Conservation (phyloP, 306 rosid genomes). For the Amphicarpaea edgeworthii region DNA sequence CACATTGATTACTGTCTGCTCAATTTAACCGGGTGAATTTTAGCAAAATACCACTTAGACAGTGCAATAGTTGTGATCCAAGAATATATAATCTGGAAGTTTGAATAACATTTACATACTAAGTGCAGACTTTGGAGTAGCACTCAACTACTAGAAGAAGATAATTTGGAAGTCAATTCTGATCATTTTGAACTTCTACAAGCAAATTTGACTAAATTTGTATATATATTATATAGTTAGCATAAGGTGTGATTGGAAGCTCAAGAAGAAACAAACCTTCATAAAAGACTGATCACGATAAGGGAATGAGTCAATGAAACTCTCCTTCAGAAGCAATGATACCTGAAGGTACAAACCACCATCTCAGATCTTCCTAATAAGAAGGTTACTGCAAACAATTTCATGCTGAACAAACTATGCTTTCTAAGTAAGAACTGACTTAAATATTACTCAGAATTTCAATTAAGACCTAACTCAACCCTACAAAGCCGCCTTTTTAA, state of each 20-base stretch:
- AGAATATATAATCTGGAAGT: slow-evolving; percentile 20
- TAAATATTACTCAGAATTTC: too few species aligned
- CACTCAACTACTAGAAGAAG: slow-evolving; percentile 9
- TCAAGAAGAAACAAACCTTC: slow-evolving; percentile 73
- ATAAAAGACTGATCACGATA: slow-evolving; percentile 87
- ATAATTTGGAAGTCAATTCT: slow-evolving; percentile 25
- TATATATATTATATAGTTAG: background rate
- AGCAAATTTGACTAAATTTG: background rate
- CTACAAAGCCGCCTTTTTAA: too few species aligned
- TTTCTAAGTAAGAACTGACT: background rate
- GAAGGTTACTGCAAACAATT: slow-evolving; percentile 11
- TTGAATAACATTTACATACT: slow-evolving; percentile 7
- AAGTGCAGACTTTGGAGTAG: slow-evolving; percentile 29
- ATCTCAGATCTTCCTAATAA: slow-evolving; percentile 44
- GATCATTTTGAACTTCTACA: slow-evolving; percentile 8
- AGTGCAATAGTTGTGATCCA: slow-evolving; percentile 2
- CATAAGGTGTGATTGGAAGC: slow-evolving; percentile 38
- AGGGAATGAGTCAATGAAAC: slow-evolving; percentile 91
- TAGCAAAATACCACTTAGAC: background rate
- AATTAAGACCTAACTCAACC: too few species aligned
- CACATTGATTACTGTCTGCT: too few species aligned
- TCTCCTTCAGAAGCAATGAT: slow-evolving; percentile 96
- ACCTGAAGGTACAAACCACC: slow-evolving; percentile 61
- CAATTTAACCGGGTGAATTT: too few species aligned
- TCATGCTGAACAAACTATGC: too few species aligned